Evolutionary conservation across 78 protist species (phyloP).

Genomic region (Dictyostelium intermedium): DNA sequence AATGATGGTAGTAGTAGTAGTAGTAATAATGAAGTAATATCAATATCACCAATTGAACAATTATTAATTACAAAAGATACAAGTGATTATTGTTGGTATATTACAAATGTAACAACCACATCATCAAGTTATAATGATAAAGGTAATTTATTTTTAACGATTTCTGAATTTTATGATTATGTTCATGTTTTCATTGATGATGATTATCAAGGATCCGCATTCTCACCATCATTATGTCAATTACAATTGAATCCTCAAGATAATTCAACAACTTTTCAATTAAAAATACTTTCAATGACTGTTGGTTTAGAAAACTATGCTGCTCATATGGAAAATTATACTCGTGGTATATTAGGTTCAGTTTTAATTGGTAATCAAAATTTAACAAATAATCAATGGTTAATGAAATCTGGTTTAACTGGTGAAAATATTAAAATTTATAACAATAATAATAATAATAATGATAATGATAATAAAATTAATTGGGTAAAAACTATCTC

Average conservation of each 20-base stretch:
- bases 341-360: constrained; percentile 6
- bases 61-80: constrained; percentile 1
- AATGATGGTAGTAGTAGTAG: not conserved
- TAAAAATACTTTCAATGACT: not conserved
- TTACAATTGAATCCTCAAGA: not conserved
- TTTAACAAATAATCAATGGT: constrained; percentile 42
- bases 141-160: not conserved
- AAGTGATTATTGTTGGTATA: constrained; percentile 36
- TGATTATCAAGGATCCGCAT: not conserved
- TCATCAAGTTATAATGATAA: too few species aligned
- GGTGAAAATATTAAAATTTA: constrained; percentile 28
- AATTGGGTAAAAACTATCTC: not conserved
- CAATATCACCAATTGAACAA: constrained; percentile 28
- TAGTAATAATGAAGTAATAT: not conserved
- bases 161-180: not conserved
- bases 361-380: not conserved
- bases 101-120: not conserved
- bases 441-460: not conserved
- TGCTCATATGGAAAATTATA: constrained; percentile 22
- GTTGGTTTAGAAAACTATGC: constrained; percentile 42
- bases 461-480: not conserved
- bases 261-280: not conserved
- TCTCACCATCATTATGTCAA: not conserved
- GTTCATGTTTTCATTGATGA: constrained; percentile 14
- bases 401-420: constrained; percentile 11